A percentile compares a stretch with the other conserved stretches of the same genome.
Evolutionary conservation across 2,329 filamentous ascomycete genomes (phyloP).

Genomic region (Fusarium sp.): DNA sequence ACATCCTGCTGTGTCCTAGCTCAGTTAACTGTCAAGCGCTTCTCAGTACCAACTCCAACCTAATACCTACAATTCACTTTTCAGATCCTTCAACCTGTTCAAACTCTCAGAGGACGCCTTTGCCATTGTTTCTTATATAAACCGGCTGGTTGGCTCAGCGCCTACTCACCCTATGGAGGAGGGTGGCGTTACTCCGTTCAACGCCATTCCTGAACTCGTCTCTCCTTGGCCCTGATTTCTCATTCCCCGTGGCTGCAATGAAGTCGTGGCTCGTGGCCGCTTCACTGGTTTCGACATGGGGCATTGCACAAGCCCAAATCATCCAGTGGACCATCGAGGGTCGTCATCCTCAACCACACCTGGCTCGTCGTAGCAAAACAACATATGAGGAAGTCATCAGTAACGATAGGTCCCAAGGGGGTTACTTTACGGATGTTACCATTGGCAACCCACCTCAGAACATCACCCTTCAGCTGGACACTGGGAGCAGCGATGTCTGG

Average conservation of each 20-base stretch:
- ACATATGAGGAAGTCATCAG: constrained; percentile 60
- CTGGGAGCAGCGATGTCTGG: constrained; percentile 76
- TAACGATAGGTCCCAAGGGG: constrained; percentile 60
- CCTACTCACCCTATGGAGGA: constrained; percentile 43
- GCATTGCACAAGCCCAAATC: constrained; percentile 50
- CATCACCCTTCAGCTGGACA: constrained; percentile 72
- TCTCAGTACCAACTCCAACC: constrained; percentile 15
- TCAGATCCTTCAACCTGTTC: background rate
- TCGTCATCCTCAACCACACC: constrained; percentile 48
- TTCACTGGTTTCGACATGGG: constrained; percentile 44
- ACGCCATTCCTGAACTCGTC: constrained; percentile 40
- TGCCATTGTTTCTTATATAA: constrained; percentile 12
- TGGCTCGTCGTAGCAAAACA: constrained; percentile 55
- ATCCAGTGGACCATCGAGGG: constrained; percentile 64
- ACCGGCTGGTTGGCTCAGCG: constrained; percentile 27
- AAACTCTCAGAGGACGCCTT: constrained; percentile 2
- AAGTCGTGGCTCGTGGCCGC: constrained; percentile 40
- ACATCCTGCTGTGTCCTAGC: constrained; percentile 39
- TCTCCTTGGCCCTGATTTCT: constrained; percentile 4
- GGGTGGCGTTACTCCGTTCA: constrained; percentile 40
- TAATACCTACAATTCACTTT: constrained; percentile 11
- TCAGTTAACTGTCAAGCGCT: constrained; percentile 22
- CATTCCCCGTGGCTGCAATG: constrained; percentile 39
- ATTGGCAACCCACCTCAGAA: constrained; percentile 70
- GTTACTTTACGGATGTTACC: constrained; percentile 68